Conservation (phyloP, 2,329 filamentous ascomycete genomes). For the Ascochyta clinopodiicola region DNA sequence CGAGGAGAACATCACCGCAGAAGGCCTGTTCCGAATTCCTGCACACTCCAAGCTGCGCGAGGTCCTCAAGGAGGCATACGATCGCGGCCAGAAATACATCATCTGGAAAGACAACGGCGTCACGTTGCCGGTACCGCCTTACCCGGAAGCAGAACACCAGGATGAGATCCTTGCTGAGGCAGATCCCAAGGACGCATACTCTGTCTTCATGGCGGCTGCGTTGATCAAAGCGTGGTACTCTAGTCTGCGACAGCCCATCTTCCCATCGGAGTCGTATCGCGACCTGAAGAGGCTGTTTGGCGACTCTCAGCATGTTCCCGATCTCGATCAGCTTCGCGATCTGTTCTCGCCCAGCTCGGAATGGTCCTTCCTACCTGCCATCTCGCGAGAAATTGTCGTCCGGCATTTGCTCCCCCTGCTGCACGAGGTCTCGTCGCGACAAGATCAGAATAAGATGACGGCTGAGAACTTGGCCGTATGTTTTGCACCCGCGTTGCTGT, state of each 20-base stretch:
- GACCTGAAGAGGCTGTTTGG: slow-evolving; percentile 54
- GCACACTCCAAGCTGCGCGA: slow-evolving; percentile 58
- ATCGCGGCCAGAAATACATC: slow-evolving; percentile 61
- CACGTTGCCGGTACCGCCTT: slow-evolving; percentile 42
- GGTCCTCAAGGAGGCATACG: slow-evolving; percentile 61
- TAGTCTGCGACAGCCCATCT: slow-evolving; percentile 59
- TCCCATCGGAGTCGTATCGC: slow-evolving; percentile 58
- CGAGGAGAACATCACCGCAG: slow-evolving; percentile 55
- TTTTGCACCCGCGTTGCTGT: slow-evolving; percentile 60
- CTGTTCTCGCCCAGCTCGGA: slow-evolving; percentile 55
- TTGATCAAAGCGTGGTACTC: slow-evolving; percentile 65
- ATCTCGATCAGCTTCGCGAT: slow-evolving; percentile 53
- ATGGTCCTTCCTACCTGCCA: slow-evolving; percentile 54
- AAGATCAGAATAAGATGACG: slow-evolving; percentile 62
- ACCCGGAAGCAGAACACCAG: slow-evolving; percentile 43
- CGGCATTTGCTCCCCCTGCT: slow-evolving; percentile 62
- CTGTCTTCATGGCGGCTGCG: slow-evolving; percentile 60
- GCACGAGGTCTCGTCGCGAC: slow-evolving; percentile 53
- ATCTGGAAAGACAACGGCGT: slow-evolving; percentile 57
- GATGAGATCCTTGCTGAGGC: slow-evolving; percentile 55
- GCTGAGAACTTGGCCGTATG: slow-evolving; percentile 61
- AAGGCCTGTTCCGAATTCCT: slow-evolving; percentile 62
- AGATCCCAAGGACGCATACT: slow-evolving; percentile 58
- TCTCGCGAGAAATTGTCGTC: slow-evolving; percentile 56
- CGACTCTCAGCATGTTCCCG: slow-evolving; percentile 46